Evolutionary conservation across 2,329 filamentous ascomycete genomes (phyloP).

Genomic region (Cercospora beticola): DNA sequence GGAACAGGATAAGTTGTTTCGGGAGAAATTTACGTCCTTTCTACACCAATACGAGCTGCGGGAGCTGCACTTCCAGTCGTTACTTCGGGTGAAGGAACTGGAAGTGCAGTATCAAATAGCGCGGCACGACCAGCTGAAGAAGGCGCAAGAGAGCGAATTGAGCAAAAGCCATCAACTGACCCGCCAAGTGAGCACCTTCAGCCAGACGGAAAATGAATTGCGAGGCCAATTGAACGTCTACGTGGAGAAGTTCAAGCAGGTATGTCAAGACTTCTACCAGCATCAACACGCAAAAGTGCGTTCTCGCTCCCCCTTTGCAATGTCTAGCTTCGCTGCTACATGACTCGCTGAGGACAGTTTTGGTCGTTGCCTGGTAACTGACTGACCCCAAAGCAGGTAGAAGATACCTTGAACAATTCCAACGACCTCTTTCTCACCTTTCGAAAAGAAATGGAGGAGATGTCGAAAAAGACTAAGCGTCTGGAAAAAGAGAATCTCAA

Average conservation of each 20-base stretch:
- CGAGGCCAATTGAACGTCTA: slow-evolving; percentile 96
- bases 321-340: slow-evolving; percentile 4
- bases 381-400: slow-evolving; percentile 68
- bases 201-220: slow-evolving; percentile 91
- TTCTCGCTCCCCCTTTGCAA: slow-evolving; percentile 12
- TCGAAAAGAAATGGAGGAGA: slow-evolving; percentile 98
- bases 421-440: slow-evolving; percentile 97
- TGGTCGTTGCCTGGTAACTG: slow-evolving; percentile 33
- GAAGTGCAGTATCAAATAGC: slow-evolving; percentile 92
- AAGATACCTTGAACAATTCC: slow-evolving; percentile 97
- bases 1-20: slow-evolving; percentile 80
- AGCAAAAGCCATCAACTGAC: slow-evolving; percentile 81
- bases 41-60: slow-evolving; percentile 96
- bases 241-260: slow-evolving; percentile 99
- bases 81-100: slow-evolving; percentile 90
- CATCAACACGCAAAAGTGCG: slow-evolving; percentile 18
- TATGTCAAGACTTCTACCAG: slow-evolving; percentile 45
- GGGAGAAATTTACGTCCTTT: slow-evolving; percentile 87
- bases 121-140: slow-evolving; percentile 85
- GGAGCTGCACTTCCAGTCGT: slow-evolving; percentile 88
- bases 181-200: slow-evolving; percentile 89
- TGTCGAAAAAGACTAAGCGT: slow-evolving; percentile 98
- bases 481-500: slow-evolving; percentile 94
- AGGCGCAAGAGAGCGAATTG: slow-evolving; percentile 78
- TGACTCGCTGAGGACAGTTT: slow-evolving; percentile 13